Evolutionary conservation across 179 eudicot genomes (phyloP), one percentile per base, ranked within the genome.

Genomic region (Silene noctiflora): DNA sequence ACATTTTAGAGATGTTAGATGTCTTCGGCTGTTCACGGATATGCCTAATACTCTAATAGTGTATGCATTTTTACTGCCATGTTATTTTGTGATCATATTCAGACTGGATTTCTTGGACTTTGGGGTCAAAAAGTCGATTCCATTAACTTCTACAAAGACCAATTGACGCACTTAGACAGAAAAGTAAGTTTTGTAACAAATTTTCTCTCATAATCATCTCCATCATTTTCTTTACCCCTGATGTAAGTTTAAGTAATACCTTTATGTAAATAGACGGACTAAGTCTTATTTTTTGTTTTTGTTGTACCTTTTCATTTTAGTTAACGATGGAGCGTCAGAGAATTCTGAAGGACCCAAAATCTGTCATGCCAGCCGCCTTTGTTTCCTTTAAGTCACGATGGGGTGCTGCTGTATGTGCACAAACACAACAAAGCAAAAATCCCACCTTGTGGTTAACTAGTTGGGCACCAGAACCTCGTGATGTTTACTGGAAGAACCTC

Each of bases 381-480:
- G 98, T 93, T 27, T 93, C 98, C 10, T 93, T 93, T 73, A 87
- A 89, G 27, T 88, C 98, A 21, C 85, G 95, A 75, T 88, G 97
- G 93, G 97, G 93, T 11, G 95, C 98, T 11, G 94, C 97, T 19
- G 95, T 93, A 17, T 93, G 97, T 81, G 98, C 98, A 14, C 97
- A 91, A 78, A 93, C 98, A 75, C 85, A 85, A 70, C 98, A 93
- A 83, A 89, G 90, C 82, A 90, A 76, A 78, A 91, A 91, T 68
- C 97, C 98, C 1, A 93, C 97, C 12, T 61, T 82, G 56, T 93
- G 95, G 94, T 63, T 93, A 71, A 89, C 98, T 24, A 77, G 85
- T 48, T 93, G 97, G 97, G 98, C 98, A 22, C 98, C 97, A 6
- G 98, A 93, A 69, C 98, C 98, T 8, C 94, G 90, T 42, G 98